Evolutionary conservation across 2,329 filamentous ascomycete genomes (phyloP), one percentile per base, ranked within the genome.

Genomic region (Aspergillus pseudoglaucus): DNA sequence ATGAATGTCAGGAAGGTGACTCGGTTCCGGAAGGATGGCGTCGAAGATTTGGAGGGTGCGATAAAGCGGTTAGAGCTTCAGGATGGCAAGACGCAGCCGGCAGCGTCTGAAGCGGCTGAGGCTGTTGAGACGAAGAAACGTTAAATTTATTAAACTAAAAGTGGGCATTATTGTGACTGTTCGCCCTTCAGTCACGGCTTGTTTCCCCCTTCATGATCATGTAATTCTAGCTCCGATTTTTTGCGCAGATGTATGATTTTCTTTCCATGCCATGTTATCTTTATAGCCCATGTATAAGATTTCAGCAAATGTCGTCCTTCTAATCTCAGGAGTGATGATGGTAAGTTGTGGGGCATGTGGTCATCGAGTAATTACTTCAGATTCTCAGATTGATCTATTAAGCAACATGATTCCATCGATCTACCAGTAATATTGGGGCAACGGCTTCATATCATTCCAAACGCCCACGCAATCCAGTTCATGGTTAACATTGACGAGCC

Each of bases 1-100:
- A 77, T 80, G 63, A 97, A 97, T 72, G 78, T 91, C 41, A 75
- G 77, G 54, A 97, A 97, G 72, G 88, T 94, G 46, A 93, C 88
- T 49, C 73, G 78, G 52, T 95, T 81, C 72, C 79, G 90, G 53
- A 71, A 80, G 53, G 71, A 78, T 47, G 89, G 88, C 32, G 73
- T 85, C 59, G 69, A 76, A 47, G 80, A 80, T 23, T 78, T 97
- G 56, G 84, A 93, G 56, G 59, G 66, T 15, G 75, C 79, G 70
- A 77, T 83, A 20, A 57, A 68, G 56, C 58, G 58, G 47, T 78
- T 95, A 59, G 82, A 88, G 60, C 63, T 73, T 10, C 58, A 53
- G 46, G 57, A 53, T 44, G 54, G 59, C 50, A 50, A 55, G 37
- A 48, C 54, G 51, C 14, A 35, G 33, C 15, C 15, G 33, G 15